phyloP scores from a whole-genome alignment of 1,139 yeast species.

The Yamadazyma kanchanaburiensis region DNA sequence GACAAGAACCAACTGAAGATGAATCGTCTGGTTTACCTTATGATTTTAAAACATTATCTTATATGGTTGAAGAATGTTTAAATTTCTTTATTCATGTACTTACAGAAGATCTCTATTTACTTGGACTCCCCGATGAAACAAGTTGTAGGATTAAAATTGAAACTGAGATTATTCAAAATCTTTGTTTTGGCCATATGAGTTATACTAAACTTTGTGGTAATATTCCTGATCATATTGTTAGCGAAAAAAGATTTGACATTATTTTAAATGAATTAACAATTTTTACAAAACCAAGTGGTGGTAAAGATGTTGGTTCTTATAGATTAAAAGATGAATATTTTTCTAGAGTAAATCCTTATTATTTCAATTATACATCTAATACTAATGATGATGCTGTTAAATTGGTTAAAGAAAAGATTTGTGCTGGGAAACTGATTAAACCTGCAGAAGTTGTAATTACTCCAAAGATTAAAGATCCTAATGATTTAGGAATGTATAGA shows the following conservation, averaged over 20 bases:
- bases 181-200: slow-evolving; percentile 70
- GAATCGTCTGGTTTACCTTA: slow-evolving; percentile 14
- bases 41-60: slow-evolving; percentile 46
- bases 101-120: slow-evolving; percentile 64
- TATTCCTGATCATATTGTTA: slow-evolving; percentile 72
- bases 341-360: slow-evolving; percentile 71
- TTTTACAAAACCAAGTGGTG: slow-evolving; percentile 61
- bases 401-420: slow-evolving; percentile 47
- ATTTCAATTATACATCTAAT: slow-evolving; percentile 73
- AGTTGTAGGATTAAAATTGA: slow-evolving; percentile 51
- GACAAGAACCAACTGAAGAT: slow-evolving; percentile 2
- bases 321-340: slow-evolving; percentile 57
- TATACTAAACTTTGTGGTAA: slow-evolving; percentile 67
- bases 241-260: slow-evolving; percentile 72
- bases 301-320: slow-evolving; percentile 68
- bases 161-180: slow-evolving; percentile 72
- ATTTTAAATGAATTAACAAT: slow-evolving; percentile 58
- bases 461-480: slow-evolving; percentile 34
- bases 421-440: slow-evolving; percentile 26
- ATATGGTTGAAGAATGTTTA: slow-evolving; percentile 77
- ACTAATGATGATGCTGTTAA: slow-evolving; percentile 71
- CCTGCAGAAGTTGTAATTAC: slow-evolving; percentile 43
- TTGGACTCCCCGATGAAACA: slow-evolving; percentile 48
- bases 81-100: slow-evolving; percentile 66
- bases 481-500: slow-evolving; percentile 31